Base-by-base conservation (phyloP, 306 rosid species). In the Arachis stenosperma region DNA sequence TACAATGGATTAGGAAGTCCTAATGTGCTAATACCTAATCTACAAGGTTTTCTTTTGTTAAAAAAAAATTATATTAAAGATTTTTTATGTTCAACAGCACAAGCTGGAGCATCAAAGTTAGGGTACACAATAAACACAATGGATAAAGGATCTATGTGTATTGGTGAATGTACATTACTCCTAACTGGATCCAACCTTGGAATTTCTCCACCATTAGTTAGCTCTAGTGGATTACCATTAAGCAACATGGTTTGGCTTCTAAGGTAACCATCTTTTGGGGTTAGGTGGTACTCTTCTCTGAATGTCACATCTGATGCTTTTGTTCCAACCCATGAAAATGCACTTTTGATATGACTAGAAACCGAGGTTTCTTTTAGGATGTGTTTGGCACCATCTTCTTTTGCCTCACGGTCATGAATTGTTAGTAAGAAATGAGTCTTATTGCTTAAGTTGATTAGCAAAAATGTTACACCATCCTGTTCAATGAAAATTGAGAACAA, bases 271-370 rank as follows among this genome's bases (percentile, higher is more conserved):
- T 82, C 80, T 81, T 83, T 78, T 6, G 99, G 73, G 22, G 96
- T 87, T 85, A 94, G 78, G 74, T 82, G 92, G 66, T 91, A 94
- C 73, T 94, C 99, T 58, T 94, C 94, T 82, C 99, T 88, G 85
- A 84, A 61, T 37, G 85, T 66, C 56, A 60, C 75, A 51, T 80
- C 88, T 59, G 91, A 88, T 67, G 88, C 87, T 82, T 83, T 84
- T 73, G 56, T 75, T 78, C 99, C 97, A 70, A 88, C 85, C 96
- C 97, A 94, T 10, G 91, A 75, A 69, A 91, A 85, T 44, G 95
- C 74, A 74, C 65, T 88, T 87, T 88, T 94, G n/a, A 91, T 79
- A 81, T 83, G 76, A 44, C 59, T 67, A 42, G 44, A 36, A 66
- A 89, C 37, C 7, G 86, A 68, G 43, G 71, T 79, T 53, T 81